Evolutionary conservation across 2,329 filamentous ascomycete species (phyloP).

Genomic region (Aspergillus sp.): DNA sequence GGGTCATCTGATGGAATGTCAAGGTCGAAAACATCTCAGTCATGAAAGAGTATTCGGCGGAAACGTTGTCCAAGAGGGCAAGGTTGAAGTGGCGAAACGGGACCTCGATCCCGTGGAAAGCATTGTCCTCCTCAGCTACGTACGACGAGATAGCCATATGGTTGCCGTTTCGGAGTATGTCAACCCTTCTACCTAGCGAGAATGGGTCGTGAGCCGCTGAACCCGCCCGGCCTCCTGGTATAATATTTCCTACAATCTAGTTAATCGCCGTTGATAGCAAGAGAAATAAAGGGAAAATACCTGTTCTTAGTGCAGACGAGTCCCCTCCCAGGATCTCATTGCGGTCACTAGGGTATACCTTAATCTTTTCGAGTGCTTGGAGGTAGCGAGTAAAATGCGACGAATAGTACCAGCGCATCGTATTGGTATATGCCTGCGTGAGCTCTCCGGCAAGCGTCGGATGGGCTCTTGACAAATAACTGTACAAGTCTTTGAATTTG

Average conservation of each 20-base stretch:
- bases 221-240: conserved; percentile 32
- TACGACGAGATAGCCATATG: conserved; percentile 76
- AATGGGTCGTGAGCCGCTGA: conserved; percentile 66
- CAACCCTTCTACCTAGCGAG: conserved; percentile 75
- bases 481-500: conserved; percentile 77
- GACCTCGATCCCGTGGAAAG: conserved; percentile 76
- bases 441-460: conserved; percentile 81
- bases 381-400: conserved; percentile 87
- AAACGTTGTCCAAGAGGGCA: conserved; percentile 86
- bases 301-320: conserved; percentile 55
- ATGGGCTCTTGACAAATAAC: conserved; percentile 76
- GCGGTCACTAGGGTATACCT: conserved; percentile 72
- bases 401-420: conserved; percentile 96
- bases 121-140: conserved; percentile 80
- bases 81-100: conserved; percentile 94
- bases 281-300: conserved; percentile 20
- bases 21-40: conserved; percentile 79
- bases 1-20: conserved; percentile 67
- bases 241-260: conserved; percentile 22
- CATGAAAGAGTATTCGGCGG: conserved; percentile 89
- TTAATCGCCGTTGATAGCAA: conserved; percentile 7
- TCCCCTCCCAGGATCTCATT: conserved; percentile 77
- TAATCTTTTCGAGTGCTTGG: conserved; percentile 73
- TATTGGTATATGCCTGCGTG: conserved; percentile 88
- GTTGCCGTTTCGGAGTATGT: conserved; percentile 66